Conservation (phyloP, 441 rosid species). For the Theobroma grandiflorum region DNA sequence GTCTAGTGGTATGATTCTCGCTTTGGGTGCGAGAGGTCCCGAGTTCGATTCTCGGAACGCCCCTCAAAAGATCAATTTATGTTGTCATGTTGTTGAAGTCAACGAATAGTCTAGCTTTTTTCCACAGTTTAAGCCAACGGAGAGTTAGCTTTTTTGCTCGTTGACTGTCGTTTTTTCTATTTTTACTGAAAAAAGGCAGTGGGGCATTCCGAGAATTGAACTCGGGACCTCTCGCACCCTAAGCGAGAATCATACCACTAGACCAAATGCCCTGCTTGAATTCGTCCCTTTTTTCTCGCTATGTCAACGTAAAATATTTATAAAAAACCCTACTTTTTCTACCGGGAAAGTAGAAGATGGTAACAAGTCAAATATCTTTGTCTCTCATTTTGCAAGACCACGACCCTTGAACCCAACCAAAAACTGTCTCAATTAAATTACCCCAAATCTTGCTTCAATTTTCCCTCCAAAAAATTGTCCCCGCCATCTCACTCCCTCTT, state of each 20-base stretch:
- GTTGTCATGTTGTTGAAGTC: too few species aligned
- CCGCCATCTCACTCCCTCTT: background rate
- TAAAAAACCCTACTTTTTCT: too few species aligned
- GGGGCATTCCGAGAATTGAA: conserved; percentile 89
- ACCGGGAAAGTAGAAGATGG: too few species aligned
- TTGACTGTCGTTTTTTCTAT: too few species aligned
- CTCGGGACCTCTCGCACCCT: conserved; percentile 73
- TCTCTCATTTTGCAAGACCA: too few species aligned
- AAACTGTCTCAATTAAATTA: background rate
- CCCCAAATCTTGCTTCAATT: background rate
- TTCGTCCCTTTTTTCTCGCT: too few species aligned
- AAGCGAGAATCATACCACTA: conserved; percentile 73
- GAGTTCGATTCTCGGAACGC: conserved; percentile 90
- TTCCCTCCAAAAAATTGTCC: background rate
- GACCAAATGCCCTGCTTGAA: conserved; percentile 56
- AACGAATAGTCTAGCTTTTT: too few species aligned
- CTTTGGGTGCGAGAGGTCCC: conserved; percentile 92
- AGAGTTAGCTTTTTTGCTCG: too few species aligned
- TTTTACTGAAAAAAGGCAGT: background rate
- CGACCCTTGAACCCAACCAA: conserved; percentile 1
- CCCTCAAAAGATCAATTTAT: conserved; percentile 36
- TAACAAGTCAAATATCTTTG: too few species aligned
- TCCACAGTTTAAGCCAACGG: too few species aligned
- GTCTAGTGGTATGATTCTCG: conserved; percentile 93
- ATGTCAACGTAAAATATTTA: too few species aligned